Conservation (phyloP, 2,329 filamentous ascomycete genomes). For the Raffaelea ambrosiae region DNA sequence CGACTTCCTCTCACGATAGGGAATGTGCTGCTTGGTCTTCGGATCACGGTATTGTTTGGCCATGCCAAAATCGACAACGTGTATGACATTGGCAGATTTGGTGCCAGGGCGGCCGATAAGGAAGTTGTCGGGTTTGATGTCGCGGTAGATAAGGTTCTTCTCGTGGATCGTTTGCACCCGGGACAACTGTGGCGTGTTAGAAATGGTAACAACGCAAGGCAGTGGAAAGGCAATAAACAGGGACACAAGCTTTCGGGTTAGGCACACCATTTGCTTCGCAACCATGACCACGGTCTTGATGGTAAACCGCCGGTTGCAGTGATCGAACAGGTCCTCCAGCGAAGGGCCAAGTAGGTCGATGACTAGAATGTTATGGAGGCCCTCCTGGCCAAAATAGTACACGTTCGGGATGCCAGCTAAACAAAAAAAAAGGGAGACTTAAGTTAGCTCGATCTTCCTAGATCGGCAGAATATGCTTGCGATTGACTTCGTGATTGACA, state of each 20-base stretch:
- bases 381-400: slow-evolving; percentile 98
- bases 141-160: slow-evolving; percentile 97
- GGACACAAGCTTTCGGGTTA: too few relatives aligned
- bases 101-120: slow-evolving; percentile 86
- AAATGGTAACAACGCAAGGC: neutral
- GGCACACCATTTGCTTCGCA: slow-evolving; percentile 87
- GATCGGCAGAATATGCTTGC: too few relatives aligned
- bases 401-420: slow-evolving; percentile 97
- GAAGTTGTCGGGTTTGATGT: slow-evolving; percentile 99
- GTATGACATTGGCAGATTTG: slow-evolving; percentile 95
- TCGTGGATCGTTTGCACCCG: slow-evolving; percentile 92
- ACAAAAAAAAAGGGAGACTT: too few relatives aligned
- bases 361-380: slow-evolving; percentile 96
- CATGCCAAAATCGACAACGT: slow-evolving; percentile 99
- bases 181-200: slow-evolving; percentile 55
- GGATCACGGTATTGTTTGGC: slow-evolving; percentile 98
- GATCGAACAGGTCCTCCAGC: slow-evolving; percentile 93
- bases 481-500: too few relatives aligned
- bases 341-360: slow-evolving; percentile 94
- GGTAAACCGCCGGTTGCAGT: slow-evolving; percentile 89
- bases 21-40: slow-evolving; percentile 98
- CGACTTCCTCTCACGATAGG: slow-evolving; percentile 93
- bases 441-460: slow-evolving; percentile 12
- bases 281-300: slow-evolving; percentile 99
- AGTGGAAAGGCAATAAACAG: neutral